phyloP scores from a whole-genome alignment of 2,329 filamentous ascomycete genomes.

The Cercospora nicotianae region DNA sequence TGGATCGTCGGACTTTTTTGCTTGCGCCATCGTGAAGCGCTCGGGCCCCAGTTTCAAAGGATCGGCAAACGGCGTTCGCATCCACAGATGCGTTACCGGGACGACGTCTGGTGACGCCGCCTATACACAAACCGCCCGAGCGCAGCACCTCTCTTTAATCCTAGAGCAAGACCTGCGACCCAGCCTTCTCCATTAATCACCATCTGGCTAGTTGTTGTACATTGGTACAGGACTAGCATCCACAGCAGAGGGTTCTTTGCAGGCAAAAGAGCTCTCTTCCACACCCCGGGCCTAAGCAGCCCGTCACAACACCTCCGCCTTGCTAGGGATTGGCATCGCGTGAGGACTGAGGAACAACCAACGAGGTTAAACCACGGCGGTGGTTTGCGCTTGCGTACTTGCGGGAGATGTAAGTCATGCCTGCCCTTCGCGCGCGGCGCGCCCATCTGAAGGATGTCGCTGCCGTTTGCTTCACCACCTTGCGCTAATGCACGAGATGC shows the following conservation, averaged over 20 bases:
- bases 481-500: conserved; percentile 6
- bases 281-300: conserved; percentile 1
- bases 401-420: conserved; percentile 11
- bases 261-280: background rate
- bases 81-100: background rate
- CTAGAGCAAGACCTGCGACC: background rate
- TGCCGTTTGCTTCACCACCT: background rate
- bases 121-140: conserved; percentile 1
- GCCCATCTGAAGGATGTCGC: background rate
- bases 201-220: background rate
- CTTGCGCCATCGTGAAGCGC: background rate
- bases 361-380: conserved; percentile 14
- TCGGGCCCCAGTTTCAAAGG: background rate
- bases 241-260: conserved; percentile 1
- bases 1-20: background rate
- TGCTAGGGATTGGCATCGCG: conserved; percentile 15
- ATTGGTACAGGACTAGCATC: background rate
- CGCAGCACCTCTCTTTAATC: conserved; percentile 5
- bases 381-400: conserved; percentile 17
- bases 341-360: conserved; percentile 11
- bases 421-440: background rate
- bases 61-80: conserved; percentile 3
- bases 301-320: conserved; percentile 8
- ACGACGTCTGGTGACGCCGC: background rate
- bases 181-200: conserved; percentile 5